These are phyloP conservation scores for Fraxinus floribunda DNA, from an alignment of 305 asterid genomes.

Conservation along the genomic window DNA sequence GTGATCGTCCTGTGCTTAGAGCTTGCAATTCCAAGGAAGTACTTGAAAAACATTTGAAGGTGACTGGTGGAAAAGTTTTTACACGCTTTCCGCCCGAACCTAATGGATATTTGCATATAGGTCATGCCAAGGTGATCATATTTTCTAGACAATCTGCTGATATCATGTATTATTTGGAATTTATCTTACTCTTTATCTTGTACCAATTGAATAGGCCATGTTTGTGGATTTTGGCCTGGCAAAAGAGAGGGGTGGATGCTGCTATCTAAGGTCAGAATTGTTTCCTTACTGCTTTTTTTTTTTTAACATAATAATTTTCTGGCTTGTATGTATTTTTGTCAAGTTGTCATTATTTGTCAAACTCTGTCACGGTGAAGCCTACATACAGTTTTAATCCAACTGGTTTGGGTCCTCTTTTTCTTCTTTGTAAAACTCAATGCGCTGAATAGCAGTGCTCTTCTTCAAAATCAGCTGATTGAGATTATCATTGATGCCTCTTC, in stretches of 20 bases:
- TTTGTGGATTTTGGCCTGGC: constrained; percentile 95
- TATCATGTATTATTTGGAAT: background rate
- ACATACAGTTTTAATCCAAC: background rate
- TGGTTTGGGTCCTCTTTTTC: background rate
- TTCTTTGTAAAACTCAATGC: background rate
- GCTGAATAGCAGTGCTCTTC: background rate
- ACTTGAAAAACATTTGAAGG: constrained; percentile 74
- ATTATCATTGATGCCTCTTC: background rate
- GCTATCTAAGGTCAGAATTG: constrained; percentile 73
- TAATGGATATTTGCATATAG: constrained; percentile 91
- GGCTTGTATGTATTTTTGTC: background rate
- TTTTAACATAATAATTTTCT: background rate
- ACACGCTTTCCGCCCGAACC: constrained; percentile 99
- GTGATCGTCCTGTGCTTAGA: constrained; percentile 84
- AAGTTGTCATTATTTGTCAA: background rate
- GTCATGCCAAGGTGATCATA: constrained; percentile 86
- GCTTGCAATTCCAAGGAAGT: constrained; percentile 75
- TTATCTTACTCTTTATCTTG: constrained; percentile 16
- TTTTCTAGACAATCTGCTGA: constrained; percentile 16
- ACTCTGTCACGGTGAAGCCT: background rate
- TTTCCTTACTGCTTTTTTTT: constrained; percentile 13
- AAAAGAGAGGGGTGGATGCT: constrained; percentile 86
- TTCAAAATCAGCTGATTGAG: background rate
- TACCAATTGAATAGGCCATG: constrained; percentile 70
- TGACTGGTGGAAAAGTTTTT: constrained; percentile 68